These are phyloP conservation scores for Peribolospora baueri DNA, from an alignment of 768 basidiomycete genomes.

Conservation along the genomic window DNA sequence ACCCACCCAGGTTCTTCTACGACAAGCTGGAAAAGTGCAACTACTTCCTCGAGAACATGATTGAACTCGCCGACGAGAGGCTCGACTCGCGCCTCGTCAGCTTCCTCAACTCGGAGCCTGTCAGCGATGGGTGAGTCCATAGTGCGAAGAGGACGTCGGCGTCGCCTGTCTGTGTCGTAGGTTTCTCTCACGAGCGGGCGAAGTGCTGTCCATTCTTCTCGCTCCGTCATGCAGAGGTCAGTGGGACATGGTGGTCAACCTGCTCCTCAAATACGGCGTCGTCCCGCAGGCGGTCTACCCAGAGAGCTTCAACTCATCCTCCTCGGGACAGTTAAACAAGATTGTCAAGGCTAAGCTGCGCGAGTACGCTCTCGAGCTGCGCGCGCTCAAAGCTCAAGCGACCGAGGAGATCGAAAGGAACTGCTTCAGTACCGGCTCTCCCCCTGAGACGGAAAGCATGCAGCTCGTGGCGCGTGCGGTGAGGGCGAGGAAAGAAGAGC, in stretches of 20 bases:
- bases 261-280: conserved; percentile 56
- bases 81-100: conserved; percentile 61
- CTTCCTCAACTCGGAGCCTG: conserved; percentile 48
- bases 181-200: neutral
- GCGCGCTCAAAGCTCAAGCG: conserved; percentile 22
- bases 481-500: conserved; percentile 58
- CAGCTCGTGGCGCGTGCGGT: conserved; percentile 26
- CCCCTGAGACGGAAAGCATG: conserved; percentile 8
- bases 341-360: conserved; percentile 76
- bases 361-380: conserved; percentile 65
- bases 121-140: conserved; percentile 40
- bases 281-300: conserved; percentile 37
- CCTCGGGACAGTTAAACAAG: conserved; percentile 43
- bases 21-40: conserved; percentile 84
- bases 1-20: conserved; percentile 56
- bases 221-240: conserved; percentile 29
- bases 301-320: conserved; percentile 54
- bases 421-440: neutral
- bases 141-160: neutral
- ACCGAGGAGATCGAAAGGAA: conserved; percentile 1
- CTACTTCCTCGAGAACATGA: conserved; percentile 54
- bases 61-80: conserved; percentile 53
- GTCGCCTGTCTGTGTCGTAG: neutral
- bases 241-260: conserved; percentile 70
- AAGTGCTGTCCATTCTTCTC: neutral